Evolutionary conservation across 768 basidiomycete genomes (phyloP), one percentile per base, ranked within the genome.

Genomic region (Stropharia rugosoannulata): DNA sequence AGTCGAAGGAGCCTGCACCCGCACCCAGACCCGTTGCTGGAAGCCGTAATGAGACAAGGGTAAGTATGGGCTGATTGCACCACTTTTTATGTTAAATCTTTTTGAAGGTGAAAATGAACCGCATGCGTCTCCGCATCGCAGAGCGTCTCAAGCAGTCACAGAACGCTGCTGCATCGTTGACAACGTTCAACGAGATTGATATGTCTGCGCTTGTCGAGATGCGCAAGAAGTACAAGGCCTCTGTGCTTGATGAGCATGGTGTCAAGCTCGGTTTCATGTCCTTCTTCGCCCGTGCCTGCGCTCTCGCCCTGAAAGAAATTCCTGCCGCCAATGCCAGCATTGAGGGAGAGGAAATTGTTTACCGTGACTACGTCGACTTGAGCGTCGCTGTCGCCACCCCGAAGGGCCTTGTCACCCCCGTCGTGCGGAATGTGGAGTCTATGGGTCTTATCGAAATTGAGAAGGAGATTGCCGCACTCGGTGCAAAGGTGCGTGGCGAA

Each of bases 171-270:
- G 96, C 96, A 45, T 95, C 94, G 48, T 74, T 98, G 57, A 98
- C 97, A 35, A 98, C 96, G 22, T 99, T 99, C 84, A 98, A 99
- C 77, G 96, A 99, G 75, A 93, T 99, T 68, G 96, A 98, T 78
- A 98, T 99, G 96, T 95, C 93, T 40, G 88, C 91, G 41, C 77
- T 98, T 54, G 90, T 97, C 78, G 87, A 89, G 40, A 85, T 98
- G 86, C 90, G 96, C 65, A 85, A 88, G 69, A 85, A 87, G 69
- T 95, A 94, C 85, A 98, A 98, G 80, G 95, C 97, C 60, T 77
- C 82, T 42, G 78, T 98, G 38, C 77, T 94, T 42, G 97, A 98
- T 72, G 83, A 87, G 67, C 89, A 95, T 63, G 95, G 94, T 49
- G 87, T 98, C 71, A 98, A 98, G 73, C 83, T 99, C 59, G 96